Conservation (phyloP, 2,329 filamentous ascomycete species). For the Epichloe coenophiala region DNA sequence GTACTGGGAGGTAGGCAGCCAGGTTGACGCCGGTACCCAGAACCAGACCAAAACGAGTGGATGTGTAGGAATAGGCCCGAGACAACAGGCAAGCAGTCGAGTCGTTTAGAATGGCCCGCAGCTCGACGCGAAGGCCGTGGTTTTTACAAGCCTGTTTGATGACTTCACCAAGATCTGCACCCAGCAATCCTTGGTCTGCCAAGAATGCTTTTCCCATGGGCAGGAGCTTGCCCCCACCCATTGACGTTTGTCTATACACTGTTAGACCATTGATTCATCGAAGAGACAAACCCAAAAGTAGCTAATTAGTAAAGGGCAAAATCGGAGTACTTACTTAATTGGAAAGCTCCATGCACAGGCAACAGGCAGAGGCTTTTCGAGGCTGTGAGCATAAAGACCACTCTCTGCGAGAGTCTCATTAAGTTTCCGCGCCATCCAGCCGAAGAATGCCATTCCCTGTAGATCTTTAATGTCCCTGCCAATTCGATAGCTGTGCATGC, state of each 20-base stretch:
- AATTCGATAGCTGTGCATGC: conserved; percentile 43
- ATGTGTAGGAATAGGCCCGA: conserved; percentile 43
- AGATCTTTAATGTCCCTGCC: conserved; percentile 40
- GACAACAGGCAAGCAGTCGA: conserved; percentile 53
- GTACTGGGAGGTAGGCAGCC: conserved; percentile 48
- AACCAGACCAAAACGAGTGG: conserved; percentile 51
- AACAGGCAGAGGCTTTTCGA: conserved; percentile 36
- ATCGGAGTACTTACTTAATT: conserved; percentile 41
- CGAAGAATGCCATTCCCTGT: conserved; percentile 47
- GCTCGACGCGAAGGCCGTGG: conserved; percentile 37
- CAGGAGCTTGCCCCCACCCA: conserved; percentile 43
- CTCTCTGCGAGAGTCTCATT: conserved; percentile 38
- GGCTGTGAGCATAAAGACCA: conserved; percentile 21
- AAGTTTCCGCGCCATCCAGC: conserved; percentile 54
- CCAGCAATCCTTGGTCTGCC: conserved; percentile 42
- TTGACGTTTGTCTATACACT: conserved; percentile 44
- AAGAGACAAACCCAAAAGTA: background rate
- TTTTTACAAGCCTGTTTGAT: conserved; percentile 39
- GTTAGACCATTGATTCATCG: conserved; percentile 1
- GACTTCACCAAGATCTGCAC: conserved; percentile 46
- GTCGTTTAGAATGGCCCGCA: conserved; percentile 53
- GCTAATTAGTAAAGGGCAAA: background rate
- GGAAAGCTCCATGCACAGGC: conserved; percentile 59
- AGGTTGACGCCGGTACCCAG: conserved; percentile 56
- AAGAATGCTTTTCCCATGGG: conserved; percentile 55